Evolutionary conservation across 2,329 filamentous ascomycete species (phyloP).

Genomic region (Penicillium fuscoglaucum): DNA sequence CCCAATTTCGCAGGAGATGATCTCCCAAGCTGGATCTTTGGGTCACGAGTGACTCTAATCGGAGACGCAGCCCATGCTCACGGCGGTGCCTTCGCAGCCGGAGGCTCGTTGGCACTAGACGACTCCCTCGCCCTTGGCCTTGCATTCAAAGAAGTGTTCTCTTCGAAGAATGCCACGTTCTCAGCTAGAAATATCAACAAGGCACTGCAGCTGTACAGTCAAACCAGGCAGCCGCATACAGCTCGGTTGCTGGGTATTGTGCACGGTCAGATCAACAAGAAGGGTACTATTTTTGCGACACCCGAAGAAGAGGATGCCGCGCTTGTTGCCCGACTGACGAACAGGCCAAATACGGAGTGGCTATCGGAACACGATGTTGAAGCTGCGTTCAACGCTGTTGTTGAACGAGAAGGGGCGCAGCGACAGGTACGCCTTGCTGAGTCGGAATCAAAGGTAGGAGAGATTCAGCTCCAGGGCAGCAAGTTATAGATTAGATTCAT

Average conservation of each 20-base stretch:
- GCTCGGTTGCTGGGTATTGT: slow-evolving; percentile 40
- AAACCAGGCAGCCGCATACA: slow-evolving; percentile 47
- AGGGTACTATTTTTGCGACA: background rate
- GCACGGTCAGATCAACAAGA: slow-evolving; percentile 20
- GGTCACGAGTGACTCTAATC: slow-evolving; percentile 29
- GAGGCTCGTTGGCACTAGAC: slow-evolving; percentile 33
- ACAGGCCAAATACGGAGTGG: slow-evolving; percentile 44
- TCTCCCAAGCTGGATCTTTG: slow-evolving; percentile 47
- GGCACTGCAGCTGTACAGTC: slow-evolving; percentile 45
- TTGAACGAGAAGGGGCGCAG: slow-evolving; percentile 6
- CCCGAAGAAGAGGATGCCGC: slow-evolving; percentile 40
- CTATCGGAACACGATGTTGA: slow-evolving; percentile 52
- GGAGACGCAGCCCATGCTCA: slow-evolving; percentile 36
- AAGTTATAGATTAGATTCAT: slow-evolving; percentile 1
- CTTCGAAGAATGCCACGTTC: background rate
- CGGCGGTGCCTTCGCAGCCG: slow-evolving; percentile 34
- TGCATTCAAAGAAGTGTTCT: slow-evolving; percentile 41
- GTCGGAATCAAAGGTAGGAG: background rate
- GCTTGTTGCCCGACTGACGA: slow-evolving; percentile 38
- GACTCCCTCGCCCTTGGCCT: slow-evolving; percentile 45
- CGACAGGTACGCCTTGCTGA: background rate
- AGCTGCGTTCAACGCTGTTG: slow-evolving; percentile 33
- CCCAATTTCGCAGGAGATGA: slow-evolving; percentile 47
- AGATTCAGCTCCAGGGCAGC: background rate
- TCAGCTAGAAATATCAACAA: slow-evolving; percentile 23